Evolutionary conservation across 768 basidiomycete species (phyloP).

Genomic region (Mycena filopes): DNA sequence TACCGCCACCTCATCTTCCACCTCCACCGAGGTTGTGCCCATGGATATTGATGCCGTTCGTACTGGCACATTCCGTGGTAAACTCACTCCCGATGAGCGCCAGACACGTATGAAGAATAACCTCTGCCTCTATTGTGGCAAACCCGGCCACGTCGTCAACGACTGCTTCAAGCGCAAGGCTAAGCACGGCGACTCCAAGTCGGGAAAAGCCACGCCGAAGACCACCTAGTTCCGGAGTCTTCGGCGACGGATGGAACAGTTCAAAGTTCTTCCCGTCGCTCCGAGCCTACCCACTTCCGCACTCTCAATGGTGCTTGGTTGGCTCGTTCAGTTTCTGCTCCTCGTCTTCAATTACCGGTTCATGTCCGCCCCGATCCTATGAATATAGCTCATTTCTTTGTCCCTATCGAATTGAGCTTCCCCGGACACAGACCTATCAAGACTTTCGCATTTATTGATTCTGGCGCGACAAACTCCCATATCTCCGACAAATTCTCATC

Average conservation of each 20-base stretch:
- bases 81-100: conserved; percentile 41
- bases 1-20: conserved; percentile 1
- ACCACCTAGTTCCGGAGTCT: conserved; percentile 41
- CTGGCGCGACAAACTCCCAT: conserved; percentile 46
- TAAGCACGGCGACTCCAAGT: conserved; percentile 26
- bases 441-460: too few species aligned
- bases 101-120: conserved; percentile 39
- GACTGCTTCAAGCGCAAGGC: conserved; percentile 41
- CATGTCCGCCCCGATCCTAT: too few species aligned
- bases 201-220: conserved; percentile 44
- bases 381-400: too few species aligned
- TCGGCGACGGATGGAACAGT: conserved; percentile 42
- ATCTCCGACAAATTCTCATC: conserved; percentile 48
- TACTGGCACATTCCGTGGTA: conserved; percentile 32
- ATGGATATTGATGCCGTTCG: conserved; percentile 46
- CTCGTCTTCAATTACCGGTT: too few species aligned
- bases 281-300: conserved; percentile 31
- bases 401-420: too few species aligned
- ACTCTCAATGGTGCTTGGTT: too few species aligned
- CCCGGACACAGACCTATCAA: too few species aligned
- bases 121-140: conserved; percentile 48
- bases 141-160: conserved; percentile 39
- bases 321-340: too few species aligned
- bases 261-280: conserved; percentile 25
- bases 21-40: conserved; percentile 34